phyloP scores from a whole-genome alignment of 176 grass and related monocot species.

The Aegilops bicornis region DNA sequence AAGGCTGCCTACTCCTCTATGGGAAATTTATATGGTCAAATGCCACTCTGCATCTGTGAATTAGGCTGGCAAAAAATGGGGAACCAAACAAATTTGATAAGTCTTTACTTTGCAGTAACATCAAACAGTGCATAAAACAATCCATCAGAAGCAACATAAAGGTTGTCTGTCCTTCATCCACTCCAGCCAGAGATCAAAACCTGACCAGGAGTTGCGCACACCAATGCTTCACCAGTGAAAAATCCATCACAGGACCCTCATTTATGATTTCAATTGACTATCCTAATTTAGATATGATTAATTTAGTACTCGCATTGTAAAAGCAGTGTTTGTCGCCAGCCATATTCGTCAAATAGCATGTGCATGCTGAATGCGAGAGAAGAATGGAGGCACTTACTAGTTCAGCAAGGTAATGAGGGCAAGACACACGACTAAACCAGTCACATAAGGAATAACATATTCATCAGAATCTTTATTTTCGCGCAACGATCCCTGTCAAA shows the following conservation, averaged over 20 bases:
- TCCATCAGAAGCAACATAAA: neutral
- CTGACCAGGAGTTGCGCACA: neutral
- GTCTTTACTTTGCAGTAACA: neutral
- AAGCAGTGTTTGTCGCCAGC: neutral
- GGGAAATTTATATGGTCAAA: neutral
- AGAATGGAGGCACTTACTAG: conserved; percentile 55
- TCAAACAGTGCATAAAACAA: conserved; percentile 12
- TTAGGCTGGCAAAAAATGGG: neutral
- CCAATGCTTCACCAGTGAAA: neutral
- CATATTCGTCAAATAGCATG: neutral
- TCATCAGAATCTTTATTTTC: conserved; percentile 71
- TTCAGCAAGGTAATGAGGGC: conserved; percentile 93
- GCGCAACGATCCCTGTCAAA: conserved; percentile 78
- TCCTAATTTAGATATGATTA: neutral
- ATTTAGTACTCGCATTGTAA: neutral
- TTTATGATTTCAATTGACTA: conserved; percentile 6
- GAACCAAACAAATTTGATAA: neutral
- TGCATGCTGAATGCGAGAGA: conserved; percentile 20
- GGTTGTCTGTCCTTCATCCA: neutral
- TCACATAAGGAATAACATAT: conserved; percentile 83
- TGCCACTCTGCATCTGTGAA: neutral
- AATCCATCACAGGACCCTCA: neutral
- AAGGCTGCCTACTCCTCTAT: neutral
- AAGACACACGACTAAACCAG: conserved; percentile 89
- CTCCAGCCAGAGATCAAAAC: neutral